A percentile compares a stretch with the other conserved stretches of the same genome.
These are phyloP conservation scores for Fonsecaea erecta DNA, from an alignment of 2,329 filamentous ascomycete genomes.

Conservation along the genomic window DNA sequence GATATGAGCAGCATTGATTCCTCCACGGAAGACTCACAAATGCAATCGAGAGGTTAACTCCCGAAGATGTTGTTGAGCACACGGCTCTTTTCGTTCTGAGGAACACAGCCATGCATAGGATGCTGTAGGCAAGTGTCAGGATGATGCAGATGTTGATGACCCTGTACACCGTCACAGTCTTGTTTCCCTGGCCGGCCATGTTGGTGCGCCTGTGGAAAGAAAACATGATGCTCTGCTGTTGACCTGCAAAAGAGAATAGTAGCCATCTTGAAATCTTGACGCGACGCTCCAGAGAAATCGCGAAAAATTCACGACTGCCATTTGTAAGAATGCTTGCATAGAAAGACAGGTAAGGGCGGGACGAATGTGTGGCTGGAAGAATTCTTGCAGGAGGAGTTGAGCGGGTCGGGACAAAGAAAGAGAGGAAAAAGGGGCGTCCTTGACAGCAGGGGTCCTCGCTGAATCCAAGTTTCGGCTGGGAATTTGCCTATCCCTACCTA, in stretches of 20 bases:
- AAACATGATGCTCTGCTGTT: background rate
- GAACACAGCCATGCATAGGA: conserved; percentile 21
- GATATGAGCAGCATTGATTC: background rate
- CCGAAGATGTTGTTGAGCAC: conserved; percentile 23
- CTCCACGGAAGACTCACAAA: conserved; percentile 18
- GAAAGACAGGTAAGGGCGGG: conserved; percentile 19
- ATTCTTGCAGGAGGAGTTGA: background rate
- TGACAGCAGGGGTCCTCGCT: background rate
- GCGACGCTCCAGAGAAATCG: background rate
- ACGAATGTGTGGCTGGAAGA: background rate
- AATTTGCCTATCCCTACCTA: conserved; percentile 5
- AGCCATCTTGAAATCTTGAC: conserved; percentile 22
- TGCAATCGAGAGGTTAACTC: conserved; percentile 28
- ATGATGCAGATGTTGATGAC: conserved; percentile 12
- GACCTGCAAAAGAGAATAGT: background rate
- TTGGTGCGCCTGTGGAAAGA: background rate
- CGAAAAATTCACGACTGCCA: conserved; percentile 15
- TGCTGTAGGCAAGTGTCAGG: conserved; percentile 18
- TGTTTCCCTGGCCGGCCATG: conserved; percentile 9
- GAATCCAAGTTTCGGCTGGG: conserved; percentile 5
- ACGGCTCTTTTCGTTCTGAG: conserved; percentile 20
- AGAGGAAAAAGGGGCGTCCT: background rate
- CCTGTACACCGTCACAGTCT: conserved; percentile 11
- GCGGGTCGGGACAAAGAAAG: background rate
- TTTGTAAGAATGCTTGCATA: conserved; percentile 28